Conservation (phyloP, 2,329 filamentous ascomycete species). For the Spiromastix sp. region DNA sequence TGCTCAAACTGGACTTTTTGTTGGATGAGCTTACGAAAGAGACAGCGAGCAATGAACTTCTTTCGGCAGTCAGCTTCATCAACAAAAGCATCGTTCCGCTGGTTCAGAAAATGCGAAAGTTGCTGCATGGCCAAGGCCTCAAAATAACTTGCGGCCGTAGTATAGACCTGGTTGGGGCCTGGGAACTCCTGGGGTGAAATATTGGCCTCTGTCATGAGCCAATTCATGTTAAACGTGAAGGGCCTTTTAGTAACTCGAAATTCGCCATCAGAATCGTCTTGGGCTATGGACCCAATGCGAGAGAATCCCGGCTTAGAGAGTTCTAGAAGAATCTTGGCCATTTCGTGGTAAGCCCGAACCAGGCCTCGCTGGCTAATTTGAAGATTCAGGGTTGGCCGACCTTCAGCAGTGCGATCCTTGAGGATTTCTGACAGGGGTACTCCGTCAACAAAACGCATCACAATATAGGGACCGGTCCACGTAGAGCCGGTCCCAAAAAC, state of each 20-base stretch:
- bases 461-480: conserved; percentile 3
- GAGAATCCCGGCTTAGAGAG: conserved; percentile 25
- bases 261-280: conserved; percentile 10
- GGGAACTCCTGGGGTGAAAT: conserved; percentile 13
- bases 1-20: conserved; percentile 14
- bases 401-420: conserved; percentile 15
- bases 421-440: conserved; percentile 15
- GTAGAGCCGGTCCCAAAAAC: conserved; percentile 2
- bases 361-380: conserved; percentile 25
- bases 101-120: conserved; percentile 28
- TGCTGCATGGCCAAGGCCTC: conserved; percentile 31
- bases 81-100: conserved; percentile 29
- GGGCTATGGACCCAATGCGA: conserved; percentile 29
- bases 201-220: conserved; percentile 20
- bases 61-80: conserved; percentile 15
- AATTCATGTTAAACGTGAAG: conserved; percentile 35
- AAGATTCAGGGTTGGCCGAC: conserved; percentile 22
- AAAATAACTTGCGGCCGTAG: conserved; percentile 29
- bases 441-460: conserved; percentile 17
- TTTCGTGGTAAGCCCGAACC: conserved; percentile 27
- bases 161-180: conserved; percentile 15
- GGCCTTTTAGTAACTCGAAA: conserved; percentile 25
- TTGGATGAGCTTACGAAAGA: not conserved
- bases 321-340: conserved; percentile 33
- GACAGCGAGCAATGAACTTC: conserved; percentile 11